Evolutionary conservation across 257 asterid species (phyloP).

Genomic region (Fraxinus pennsylvanica): DNA sequence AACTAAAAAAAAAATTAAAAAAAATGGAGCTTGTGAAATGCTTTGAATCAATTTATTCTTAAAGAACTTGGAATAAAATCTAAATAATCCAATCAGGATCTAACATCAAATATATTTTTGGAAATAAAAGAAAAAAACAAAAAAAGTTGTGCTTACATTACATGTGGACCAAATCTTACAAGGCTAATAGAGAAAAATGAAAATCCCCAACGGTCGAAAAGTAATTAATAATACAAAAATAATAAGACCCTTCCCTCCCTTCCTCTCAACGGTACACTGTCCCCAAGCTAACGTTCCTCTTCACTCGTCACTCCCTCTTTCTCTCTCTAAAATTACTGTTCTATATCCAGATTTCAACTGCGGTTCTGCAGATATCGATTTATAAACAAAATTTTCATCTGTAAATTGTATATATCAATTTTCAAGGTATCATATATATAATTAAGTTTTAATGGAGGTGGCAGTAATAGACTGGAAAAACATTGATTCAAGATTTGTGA

Average conservation of each 20-base stretch:
- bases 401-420: not conserved
- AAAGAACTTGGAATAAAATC: not conserved
- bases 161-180: not conserved
- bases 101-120: not conserved
- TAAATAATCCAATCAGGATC: not conserved
- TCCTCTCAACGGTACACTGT: slow-evolving; percentile 45
- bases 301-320: slow-evolving; percentile 7
- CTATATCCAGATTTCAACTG: slow-evolving; percentile 31
- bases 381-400: not conserved
- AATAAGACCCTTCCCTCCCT: slow-evolving; percentile 7
- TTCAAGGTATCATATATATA: slow-evolving; percentile 5
- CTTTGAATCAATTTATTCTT: not conserved
- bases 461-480: slow-evolving; percentile 86
- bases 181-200: slow-evolving; percentile 20
- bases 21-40: not conserved
- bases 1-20: too few relatives aligned
- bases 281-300: slow-evolving; percentile 23
- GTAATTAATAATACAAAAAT: slow-evolving; percentile 28
- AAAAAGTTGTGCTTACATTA: not conserved
- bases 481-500: slow-evolving; percentile 72
- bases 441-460: slow-evolving; percentile 59
- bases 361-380: not conserved
- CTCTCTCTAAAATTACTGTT: slow-evolving; percentile 22
- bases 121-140: too few relatives aligned
- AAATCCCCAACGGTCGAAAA: slow-evolving; percentile 69